Conservation (phyloP, 169 alveolate genomes). For the Cryptosporidium viatorum region DNA sequence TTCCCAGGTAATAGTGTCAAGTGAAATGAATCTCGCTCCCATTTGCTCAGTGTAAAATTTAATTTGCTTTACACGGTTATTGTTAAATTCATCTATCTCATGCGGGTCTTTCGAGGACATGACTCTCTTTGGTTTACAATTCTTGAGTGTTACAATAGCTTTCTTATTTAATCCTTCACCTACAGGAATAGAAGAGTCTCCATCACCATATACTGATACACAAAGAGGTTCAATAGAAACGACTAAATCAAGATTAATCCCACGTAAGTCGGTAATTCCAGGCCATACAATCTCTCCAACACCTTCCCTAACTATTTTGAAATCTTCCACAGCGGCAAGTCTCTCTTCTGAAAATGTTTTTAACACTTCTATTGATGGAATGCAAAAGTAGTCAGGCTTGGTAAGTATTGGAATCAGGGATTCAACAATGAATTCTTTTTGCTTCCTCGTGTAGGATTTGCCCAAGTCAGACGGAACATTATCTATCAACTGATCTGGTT, state of each 20-base stretch:
- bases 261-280: conserved; percentile 84
- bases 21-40: conserved; percentile 73
- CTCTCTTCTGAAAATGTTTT: conserved; percentile 83
- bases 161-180: conserved; percentile 83
- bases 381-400: conserved; percentile 79
- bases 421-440: conserved; percentile 29
- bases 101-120: conserved; percentile 1
- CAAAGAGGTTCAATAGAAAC: conserved; percentile 77
- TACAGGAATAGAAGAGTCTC: conserved; percentile 75
- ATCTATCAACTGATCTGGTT: neutral
- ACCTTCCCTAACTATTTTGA: conserved; percentile 80
- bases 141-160: conserved; percentile 79
- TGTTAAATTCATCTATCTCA: conserved; percentile 30
- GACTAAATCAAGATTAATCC: conserved; percentile 83
- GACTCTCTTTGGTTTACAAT: conserved; percentile 78
- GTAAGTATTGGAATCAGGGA: conserved; percentile 80
- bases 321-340: conserved; percentile 82
- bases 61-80: conserved; percentile 37
- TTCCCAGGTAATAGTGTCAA: conserved; percentile 70
- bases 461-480: neutral
- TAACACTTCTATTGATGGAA: conserved; percentile 82
- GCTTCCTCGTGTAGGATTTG: conserved; percentile 6
- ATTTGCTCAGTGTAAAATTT: conserved; percentile 68
- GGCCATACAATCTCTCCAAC: conserved; percentile 86
- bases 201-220: conserved; percentile 74